A percentile compares a stretch with the other conserved stretches of the same genome.
Evolutionary conservation across 495 filamentous ascomycete species (phyloP).

Genomic region (Talaromyces adpressus): DNA sequence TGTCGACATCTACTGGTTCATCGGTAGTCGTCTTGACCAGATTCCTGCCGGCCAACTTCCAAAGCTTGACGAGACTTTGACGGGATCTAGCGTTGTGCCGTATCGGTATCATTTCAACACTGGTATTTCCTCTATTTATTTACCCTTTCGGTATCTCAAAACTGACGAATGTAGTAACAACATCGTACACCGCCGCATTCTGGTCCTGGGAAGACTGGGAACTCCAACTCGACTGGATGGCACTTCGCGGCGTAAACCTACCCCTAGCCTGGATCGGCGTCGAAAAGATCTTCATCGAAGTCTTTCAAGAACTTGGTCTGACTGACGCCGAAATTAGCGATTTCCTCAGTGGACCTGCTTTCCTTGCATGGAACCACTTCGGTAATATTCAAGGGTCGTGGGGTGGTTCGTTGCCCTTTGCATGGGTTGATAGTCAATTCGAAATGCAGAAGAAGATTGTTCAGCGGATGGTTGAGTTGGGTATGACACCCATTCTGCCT

Average conservation of each 20-base stretch:
- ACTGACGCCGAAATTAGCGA: slow-evolving; percentile 34
- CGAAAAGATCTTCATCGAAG: slow-evolving; percentile 44
- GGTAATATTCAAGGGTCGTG: slow-evolving; percentile 49
- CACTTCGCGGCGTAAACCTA: slow-evolving; percentile 44
- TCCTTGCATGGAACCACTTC: slow-evolving; percentile 51
- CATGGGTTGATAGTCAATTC: slow-evolving; percentile 42
- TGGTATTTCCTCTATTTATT: not conserved
- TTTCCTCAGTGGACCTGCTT: slow-evolving; percentile 45
- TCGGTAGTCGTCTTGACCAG: slow-evolving; percentile 3
- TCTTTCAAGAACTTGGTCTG: slow-evolving; percentile 41
- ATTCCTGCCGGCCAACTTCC: not conserved
- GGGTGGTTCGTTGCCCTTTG: slow-evolving; percentile 33
- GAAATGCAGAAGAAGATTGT: slow-evolving; percentile 42
- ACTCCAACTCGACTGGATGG: slow-evolving; percentile 47
- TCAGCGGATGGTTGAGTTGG: slow-evolving; percentile 42
- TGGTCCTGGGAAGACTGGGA: slow-evolving; percentile 52
- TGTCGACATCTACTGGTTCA: slow-evolving; percentile 48
- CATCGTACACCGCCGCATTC: slow-evolving; percentile 47
- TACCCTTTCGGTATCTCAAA: no score
- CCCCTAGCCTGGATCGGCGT: slow-evolving; percentile 47
- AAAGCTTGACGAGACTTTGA: not conserved
- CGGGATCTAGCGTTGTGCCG: slow-evolving; percentile 23
- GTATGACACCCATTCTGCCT: slow-evolving; percentile 46
- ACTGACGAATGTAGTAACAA: slow-evolving; percentile 33
- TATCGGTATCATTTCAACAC: slow-evolving; percentile 43